Conservation (phyloP, 768 basidiomycete species). For the Lepiota subincarnata region DNA sequence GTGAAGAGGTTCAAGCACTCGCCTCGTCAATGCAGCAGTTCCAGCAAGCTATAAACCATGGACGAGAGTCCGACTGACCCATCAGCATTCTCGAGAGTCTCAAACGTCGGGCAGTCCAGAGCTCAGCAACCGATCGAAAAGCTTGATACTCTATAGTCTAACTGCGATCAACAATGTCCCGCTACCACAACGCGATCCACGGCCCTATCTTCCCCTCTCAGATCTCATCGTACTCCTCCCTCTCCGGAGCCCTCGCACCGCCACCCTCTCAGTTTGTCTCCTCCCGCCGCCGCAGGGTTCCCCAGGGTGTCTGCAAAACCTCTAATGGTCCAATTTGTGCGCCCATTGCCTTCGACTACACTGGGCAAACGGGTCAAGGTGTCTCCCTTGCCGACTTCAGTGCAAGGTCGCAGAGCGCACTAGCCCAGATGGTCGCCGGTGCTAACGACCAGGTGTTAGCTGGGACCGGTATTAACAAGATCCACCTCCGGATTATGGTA, state of each 20-base stretch:
- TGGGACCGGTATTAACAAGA: slow-evolving; percentile 17
- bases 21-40: background rate
- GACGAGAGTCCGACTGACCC: background rate
- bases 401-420: background rate
- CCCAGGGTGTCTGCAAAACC: slow-evolving; percentile 14
- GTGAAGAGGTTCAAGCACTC: slow-evolving; percentile 2
- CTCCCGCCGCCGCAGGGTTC: slow-evolving; percentile 5
- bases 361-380: slow-evolving; percentile 37
- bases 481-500: too few species aligned
- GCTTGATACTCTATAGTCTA: slow-evolving; percentile 4
- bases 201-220: slow-evolving; percentile 11
- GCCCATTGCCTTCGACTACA: slow-evolving; percentile 36
- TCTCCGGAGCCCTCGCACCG: slow-evolving; percentile 6
- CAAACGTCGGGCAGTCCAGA: background rate
- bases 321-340: slow-evolving; percentile 21
- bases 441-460: slow-evolving; percentile 4
- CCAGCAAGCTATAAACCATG: slow-evolving; percentile 4
- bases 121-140: background rate
- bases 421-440: too few species aligned
- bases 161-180: slow-evolving; percentile 10
- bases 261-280: background rate
- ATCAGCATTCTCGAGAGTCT: background rate
- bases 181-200: slow-evolving; percentile 12
- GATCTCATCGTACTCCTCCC: slow-evolving; percentile 7
- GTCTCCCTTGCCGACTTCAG: slow-evolving; percentile 43